phyloP scores from a whole-genome alignment of 2,329 filamentous ascomycete species.

The Plenodomus lindquistii region DNA sequence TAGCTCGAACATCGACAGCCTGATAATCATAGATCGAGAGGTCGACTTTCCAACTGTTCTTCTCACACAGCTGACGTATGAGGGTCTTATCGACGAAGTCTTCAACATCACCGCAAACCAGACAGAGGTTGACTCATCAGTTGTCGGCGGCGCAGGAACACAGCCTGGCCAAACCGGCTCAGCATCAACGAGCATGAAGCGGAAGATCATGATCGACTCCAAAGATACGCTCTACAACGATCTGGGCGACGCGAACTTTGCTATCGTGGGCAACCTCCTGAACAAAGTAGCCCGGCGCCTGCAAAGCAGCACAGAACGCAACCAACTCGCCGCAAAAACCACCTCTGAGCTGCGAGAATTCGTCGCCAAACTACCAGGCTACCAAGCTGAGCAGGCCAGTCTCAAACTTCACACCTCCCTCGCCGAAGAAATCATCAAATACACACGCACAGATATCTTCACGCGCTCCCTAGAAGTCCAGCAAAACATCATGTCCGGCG shows the following conservation, averaged over 20 bases:
- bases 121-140: constrained; percentile 86
- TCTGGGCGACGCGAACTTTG: constrained; percentile 90
- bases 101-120: constrained; percentile 92
- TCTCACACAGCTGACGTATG: constrained; percentile 94
- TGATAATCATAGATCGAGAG: constrained; percentile 94
- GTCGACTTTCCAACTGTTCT: constrained; percentile 91
- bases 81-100: constrained; percentile 91
- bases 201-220: constrained; percentile 86
- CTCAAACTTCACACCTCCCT: constrained; percentile 90
- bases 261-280: constrained; percentile 83
- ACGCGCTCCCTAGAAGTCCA: constrained; percentile 88
- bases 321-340: constrained; percentile 78
- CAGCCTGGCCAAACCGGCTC: constrained; percentile 57
- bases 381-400: constrained; percentile 91
- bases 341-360: constrained; percentile 92
- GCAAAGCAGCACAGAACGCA: constrained; percentile 83
- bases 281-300: constrained; percentile 89
- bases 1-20: constrained; percentile 83
- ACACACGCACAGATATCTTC: constrained; percentile 88
- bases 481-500: constrained; percentile 89
- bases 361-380: constrained; percentile 88
- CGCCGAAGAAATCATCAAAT: constrained; percentile 93
- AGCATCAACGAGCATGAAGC: constrained; percentile 64
- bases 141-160: constrained; percentile 75
- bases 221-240: constrained; percentile 88